Percentiles rank a stretch among this genome's conserved stretches.
Evolutionary conservation across 1,284 basidiomycete genomes (phyloP).

Genomic region (Afroboletus lepidellus): DNA sequence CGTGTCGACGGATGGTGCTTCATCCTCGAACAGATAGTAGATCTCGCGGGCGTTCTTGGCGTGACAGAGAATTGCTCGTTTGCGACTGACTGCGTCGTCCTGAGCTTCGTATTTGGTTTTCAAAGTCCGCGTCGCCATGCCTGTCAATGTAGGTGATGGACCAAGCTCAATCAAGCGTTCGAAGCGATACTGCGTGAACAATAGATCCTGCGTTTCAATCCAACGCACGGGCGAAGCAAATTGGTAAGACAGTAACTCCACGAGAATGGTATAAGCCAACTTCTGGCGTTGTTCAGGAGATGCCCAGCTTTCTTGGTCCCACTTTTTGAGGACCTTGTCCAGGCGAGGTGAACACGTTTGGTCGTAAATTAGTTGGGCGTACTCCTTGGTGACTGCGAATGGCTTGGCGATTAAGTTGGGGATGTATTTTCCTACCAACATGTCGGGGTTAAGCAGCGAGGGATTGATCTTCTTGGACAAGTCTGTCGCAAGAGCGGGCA

Average conservation of each 20-base stretch:
- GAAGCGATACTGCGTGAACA: slow-evolving; percentile 88
- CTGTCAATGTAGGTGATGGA: slow-evolving; percentile 92
- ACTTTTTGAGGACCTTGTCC: slow-evolving; percentile 88
- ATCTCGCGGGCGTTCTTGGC: slow-evolving; percentile 96
- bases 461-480: slow-evolving; percentile 98
- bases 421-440: slow-evolving; percentile 92
- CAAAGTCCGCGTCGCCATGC: slow-evolving; percentile 93
- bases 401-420: slow-evolving; percentile 96
- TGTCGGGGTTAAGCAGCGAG: slow-evolving; percentile 86
- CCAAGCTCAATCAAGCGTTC: slow-evolving; percentile 96
- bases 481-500: slow-evolving; percentile 54
- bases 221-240: slow-evolving; percentile 95
- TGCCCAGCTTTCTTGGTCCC: slow-evolving; percentile 93
- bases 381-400: slow-evolving; percentile 87
- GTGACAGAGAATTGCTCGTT: slow-evolving; percentile 86
- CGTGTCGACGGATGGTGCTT: slow-evolving; percentile 50
- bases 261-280: slow-evolving; percentile 92
- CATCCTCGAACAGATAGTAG: slow-evolving; percentile 97
- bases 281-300: slow-evolving; percentile 81
- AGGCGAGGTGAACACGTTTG: slow-evolving; percentile 93
- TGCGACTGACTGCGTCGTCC: slow-evolving; percentile 83
- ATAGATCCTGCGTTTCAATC: slow-evolving; percentile 97
- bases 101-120: slow-evolving; percentile 94
- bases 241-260: slow-evolving; percentile 96
- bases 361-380: slow-evolving; percentile 93